A percentile compares a stretch with the other conserved stretches of the same genome.
phyloP scores from a whole-genome alignment of 1,139 yeast genomes.

The Lodderomyces pseudojiufengensis region DNA sequence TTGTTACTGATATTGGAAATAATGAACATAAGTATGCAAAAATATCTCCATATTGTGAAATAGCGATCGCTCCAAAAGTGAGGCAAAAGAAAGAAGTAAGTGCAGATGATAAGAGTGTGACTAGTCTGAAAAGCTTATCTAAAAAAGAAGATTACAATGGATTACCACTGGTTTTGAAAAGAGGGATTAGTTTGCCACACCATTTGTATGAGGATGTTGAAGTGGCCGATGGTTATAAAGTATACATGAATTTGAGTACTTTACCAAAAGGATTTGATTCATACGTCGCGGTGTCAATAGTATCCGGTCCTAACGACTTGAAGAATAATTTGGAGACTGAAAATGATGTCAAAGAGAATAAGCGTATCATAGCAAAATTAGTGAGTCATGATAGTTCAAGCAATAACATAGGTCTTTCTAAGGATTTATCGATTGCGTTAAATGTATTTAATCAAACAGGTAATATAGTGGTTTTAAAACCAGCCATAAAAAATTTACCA shows the following conservation, averaged over 20 bases:
- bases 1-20: conserved; percentile 62
- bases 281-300: conserved; percentile 56
- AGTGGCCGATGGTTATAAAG: conserved; percentile 28
- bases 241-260: conserved; percentile 42
- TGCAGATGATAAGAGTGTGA: conserved; percentile 28
- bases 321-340: conserved; percentile 13
- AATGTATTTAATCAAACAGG: conserved; percentile 53
- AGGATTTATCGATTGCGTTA: conserved; percentile 55
- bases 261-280: conserved; percentile 24
- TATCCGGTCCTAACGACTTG: conserved; percentile 49
- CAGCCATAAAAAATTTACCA: conserved; percentile 38
- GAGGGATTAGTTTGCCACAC: conserved; percentile 61
- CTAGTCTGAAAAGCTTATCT: conserved; percentile 15
- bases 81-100: conserved; percentile 34
- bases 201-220: conserved; percentile 22
- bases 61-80: conserved; percentile 78
- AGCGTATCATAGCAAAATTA: conserved; percentile 53
- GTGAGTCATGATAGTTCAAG: conserved; percentile 27
- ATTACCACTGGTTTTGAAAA: conserved; percentile 41
- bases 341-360: conserved; percentile 34
- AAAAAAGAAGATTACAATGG: conserved; percentile 25
- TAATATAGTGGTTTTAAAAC: conserved; percentile 50
- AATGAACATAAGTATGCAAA: conserved; percentile 46
- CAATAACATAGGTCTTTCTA: conserved; percentile 54
- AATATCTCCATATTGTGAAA: conserved; percentile 70